phyloP scores from a whole-genome alignment of 805 yeast species.

The Groenewaldozyma tartarivorans region DNA sequence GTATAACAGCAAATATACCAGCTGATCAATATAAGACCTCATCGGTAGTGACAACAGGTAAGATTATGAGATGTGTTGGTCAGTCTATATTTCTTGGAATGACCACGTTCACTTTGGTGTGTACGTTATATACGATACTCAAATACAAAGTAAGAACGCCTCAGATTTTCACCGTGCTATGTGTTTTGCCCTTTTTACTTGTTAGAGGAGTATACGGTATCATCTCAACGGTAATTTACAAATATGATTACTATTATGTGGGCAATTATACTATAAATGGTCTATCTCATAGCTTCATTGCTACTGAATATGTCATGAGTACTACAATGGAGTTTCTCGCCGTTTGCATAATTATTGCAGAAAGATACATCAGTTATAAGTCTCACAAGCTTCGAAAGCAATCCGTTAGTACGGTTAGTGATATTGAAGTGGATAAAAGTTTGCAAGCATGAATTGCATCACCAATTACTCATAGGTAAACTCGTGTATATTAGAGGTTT shows the following conservation, averaged over 20 bases:
- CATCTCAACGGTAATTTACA: constrained; percentile 7
- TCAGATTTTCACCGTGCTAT: constrained; percentile 6
- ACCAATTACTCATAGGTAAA: too few relatives aligned
- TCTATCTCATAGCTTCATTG: constrained; percentile 6
- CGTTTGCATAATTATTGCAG: constrained; percentile 2
- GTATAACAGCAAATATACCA: constrained; percentile 8
- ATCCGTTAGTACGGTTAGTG: too few relatives aligned
- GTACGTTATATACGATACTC: constrained; percentile 1
- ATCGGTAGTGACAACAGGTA: constrained; percentile 3
- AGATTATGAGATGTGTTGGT: constrained; percentile 10
- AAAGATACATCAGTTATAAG: neutral
- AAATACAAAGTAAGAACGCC: constrained; percentile 5
- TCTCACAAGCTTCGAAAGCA: too few relatives aligned
- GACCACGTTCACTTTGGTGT: constrained; percentile 5
- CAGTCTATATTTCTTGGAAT: constrained; percentile 11
- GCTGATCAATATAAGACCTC: constrained; percentile 1
- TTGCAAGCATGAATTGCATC: too few relatives aligned
- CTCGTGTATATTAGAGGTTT: too few relatives aligned
- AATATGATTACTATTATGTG: constrained; percentile 11
- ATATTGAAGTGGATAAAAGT: too few relatives aligned
- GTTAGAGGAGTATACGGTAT: constrained; percentile 15
- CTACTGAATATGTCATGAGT: constrained; percentile 13
- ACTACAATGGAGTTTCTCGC: constrained; percentile 14
- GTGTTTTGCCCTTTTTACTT: constrained; percentile 9
- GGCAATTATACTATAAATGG: constrained; percentile 8